Percentiles rank a stretch among this genome's conserved stretches.
Conservation (phyloP, 345 rosid genomes). For the Salix koriyanagi region DNA sequence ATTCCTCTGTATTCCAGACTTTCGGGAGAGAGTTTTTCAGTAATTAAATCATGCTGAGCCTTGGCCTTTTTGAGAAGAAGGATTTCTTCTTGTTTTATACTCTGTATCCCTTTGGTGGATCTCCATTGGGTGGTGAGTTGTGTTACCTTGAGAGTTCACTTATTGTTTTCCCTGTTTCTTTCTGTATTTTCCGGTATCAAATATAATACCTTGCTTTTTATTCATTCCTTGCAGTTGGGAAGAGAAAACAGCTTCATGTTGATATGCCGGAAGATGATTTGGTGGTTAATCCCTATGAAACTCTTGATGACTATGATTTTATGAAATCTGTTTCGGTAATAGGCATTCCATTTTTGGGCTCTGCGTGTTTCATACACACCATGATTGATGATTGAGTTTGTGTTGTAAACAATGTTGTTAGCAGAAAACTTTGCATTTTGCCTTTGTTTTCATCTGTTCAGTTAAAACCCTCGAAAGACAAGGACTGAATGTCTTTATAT, state of each 20-base stretch:
- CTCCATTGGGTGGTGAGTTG: too few species aligned
- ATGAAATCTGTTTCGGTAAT: conserved; percentile 49
- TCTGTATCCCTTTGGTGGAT: too few species aligned
- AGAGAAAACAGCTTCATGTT: conserved; percentile 76
- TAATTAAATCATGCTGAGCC: too few species aligned
- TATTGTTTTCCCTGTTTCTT: too few species aligned
- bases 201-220: too few species aligned
- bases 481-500: not conserved
- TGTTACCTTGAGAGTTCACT: too few species aligned
- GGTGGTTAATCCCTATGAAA: conserved; percentile 48
- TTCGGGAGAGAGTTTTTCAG: too few species aligned
- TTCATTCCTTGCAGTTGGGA: conserved; percentile 37
- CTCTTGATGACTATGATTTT: conserved; percentile 73
- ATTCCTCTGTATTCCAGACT: too few species aligned
- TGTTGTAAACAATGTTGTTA: conserved; percentile 5
- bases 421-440: not conserved
- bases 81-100: too few species aligned
- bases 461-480: not conserved
- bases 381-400: not conserved
- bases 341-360: not conserved
- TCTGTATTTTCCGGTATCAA: too few species aligned
- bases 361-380: conserved; percentile 2
- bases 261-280: conserved; percentile 76
- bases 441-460: not conserved
- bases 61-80: too few species aligned